Base-by-base conservation (phyloP, 2,329 filamentous ascomycete genomes). In the Botrytis porri region DNA sequence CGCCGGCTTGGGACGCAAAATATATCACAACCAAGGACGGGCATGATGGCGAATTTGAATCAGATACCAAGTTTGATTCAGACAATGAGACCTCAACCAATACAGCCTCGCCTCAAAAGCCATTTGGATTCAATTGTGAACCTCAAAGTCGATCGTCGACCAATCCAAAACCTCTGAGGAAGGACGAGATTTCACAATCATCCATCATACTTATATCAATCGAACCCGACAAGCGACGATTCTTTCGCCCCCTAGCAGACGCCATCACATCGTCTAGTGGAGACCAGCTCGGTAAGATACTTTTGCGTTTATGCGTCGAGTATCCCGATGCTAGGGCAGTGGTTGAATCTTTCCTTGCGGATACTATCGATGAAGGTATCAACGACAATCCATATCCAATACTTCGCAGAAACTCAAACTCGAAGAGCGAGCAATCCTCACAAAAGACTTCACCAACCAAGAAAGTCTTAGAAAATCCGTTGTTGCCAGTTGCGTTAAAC, bases 161-260 rank as follows among this genome's bases (percentile, higher is more conserved):
- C 64, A 61, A 71, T 71, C 43, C 45, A 37, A 61, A 69, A 22
- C 39, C n/a, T 35, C 9, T 22, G 2, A 32, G 10, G 29, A 62
- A 35, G n/a, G 29, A 51, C 25, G 8, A 39, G 20, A 8, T 67
- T 54, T 41, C 48, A 54, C 25, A 39, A 12, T 54, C 65, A 18
- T 69, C 66, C 18, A 25, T 8, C 25, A 57, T 61, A 45, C 62
- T 72, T n/a, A 60, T 22, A 59, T 67, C 48, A 45, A n/a, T 67
- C 18, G 45, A 37, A n/a, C 22, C 29, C 14, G 70, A 67, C 10
- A 69, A 72, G 45, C 29, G 62, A 43, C 62, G 62, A 60, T 69
- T 72, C 51, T 72, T 72, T 69, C 62, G 29, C 12, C 63, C 70
- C 25, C 32, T 69, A 12, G 70, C 63, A 37, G 70, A 72, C 3